phyloP scores from a whole-genome alignment of 2,329 filamentous ascomycete genomes.

The Leptographium lundbergii region DNA sequence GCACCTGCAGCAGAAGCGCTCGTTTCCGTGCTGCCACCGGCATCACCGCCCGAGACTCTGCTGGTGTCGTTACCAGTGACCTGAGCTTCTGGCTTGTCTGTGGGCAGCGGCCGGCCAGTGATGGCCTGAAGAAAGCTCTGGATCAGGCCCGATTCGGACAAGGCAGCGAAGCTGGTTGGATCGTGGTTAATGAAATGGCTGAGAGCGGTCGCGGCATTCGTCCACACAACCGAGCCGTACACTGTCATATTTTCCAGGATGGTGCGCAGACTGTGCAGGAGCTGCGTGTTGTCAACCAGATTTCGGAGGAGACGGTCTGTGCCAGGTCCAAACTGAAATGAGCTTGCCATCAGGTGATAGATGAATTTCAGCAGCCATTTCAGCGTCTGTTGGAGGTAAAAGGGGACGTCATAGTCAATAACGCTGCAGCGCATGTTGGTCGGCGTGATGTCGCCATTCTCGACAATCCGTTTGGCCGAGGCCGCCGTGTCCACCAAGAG shows the following conservation, averaged over 20 bases:
- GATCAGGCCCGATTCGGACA: conserved; percentile 86
- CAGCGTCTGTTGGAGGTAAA: conserved; percentile 83
- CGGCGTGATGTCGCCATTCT: conserved; percentile 58
- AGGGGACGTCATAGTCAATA: conserved; percentile 89
- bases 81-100: neutral
- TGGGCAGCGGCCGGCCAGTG: conserved; percentile 38
- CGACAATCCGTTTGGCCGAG: conserved; percentile 52
- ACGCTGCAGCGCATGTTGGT: conserved; percentile 58
- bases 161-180: conserved; percentile 90
- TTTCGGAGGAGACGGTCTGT: conserved; percentile 86
- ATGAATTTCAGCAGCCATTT: conserved; percentile 94
- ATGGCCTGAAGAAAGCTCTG: conserved; percentile 76
- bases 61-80: neutral
- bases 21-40: too few species aligned
- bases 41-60: neutral
- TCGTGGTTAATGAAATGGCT: conserved; percentile 98
- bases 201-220: conserved; percentile 79
- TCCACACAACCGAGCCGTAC: conserved; percentile 94
- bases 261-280: conserved; percentile 65
- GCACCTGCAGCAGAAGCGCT: neutral
- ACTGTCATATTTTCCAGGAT: conserved; percentile 68
- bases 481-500: conserved; percentile 70
- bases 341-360: conserved; percentile 85
- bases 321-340: conserved; percentile 46
- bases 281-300: conserved; percentile 79